Base-by-base conservation (phyloP, 768 basidiomycete species). In the Hericium coralloides region DNA sequence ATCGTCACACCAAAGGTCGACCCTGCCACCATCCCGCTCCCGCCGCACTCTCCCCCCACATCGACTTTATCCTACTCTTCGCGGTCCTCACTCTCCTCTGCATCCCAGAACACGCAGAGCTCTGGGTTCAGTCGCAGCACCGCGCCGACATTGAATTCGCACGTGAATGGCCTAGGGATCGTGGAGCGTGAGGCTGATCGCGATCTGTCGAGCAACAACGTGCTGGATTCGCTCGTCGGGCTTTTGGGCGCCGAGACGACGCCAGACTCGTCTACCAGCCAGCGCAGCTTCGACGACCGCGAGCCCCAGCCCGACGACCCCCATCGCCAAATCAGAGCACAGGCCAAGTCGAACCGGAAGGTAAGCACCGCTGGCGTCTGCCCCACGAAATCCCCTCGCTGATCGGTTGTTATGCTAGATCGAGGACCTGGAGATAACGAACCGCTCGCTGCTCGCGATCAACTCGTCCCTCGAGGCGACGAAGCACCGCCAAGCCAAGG, bases 351-450 rank as follows among this genome's bases (percentile, higher is more conserved):
- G n/a, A 85, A 86, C 68, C 82, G 90, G 57, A 93, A 93, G 84
- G 90, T 91, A 59, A 31, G 69, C 65, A 50, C 17, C 18, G 18
- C 31, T 8, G 53, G 41, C 51, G 25, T 52, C 12, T 47, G 15
- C 51, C 38, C 41, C 20, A 48, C 18, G n/a, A 52, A 38, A 22
- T 12, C 41, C 52, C 43, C 31, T 39, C 22, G 47, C 17, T 58
- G 9, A 39, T n/a, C 17, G 8, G 12, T 31, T 26, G 15, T 58
- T 1, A 95, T 23, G 15, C 59, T n/a, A 95, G 93, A 95, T 95
- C 57, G 89, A 88, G 12, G 92, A 95, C 72, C 76, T 95, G 12
- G 90, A 95, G 70, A 95, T 95, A 65, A 87, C 90, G 6, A 95
- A 92, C 69, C 79, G 81, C 37, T 95, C 92, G 1, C 77, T 95